phyloP scores from a whole-genome alignment of 2,329 filamentous ascomycete genomes.

The Xylariaceae sp. region DNA sequence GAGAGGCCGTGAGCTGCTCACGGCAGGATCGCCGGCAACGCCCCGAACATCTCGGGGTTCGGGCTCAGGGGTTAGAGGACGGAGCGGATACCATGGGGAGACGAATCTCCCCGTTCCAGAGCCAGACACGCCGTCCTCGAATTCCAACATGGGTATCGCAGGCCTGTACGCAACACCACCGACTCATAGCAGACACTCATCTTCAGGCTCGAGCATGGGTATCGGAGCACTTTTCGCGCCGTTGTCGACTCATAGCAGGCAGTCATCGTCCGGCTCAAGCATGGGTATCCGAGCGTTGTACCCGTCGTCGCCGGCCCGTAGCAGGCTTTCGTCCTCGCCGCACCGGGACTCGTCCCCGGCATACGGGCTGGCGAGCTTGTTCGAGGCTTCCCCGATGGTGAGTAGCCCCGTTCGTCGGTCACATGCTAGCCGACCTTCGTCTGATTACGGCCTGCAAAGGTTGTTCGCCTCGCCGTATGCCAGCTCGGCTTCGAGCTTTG shows the following conservation, averaged over 20 bases:
- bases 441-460: slow-evolving; percentile 10
- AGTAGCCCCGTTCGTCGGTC: slow-evolving; percentile 4
- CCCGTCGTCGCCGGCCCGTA: not conserved
- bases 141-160: slow-evolving; percentile 7
- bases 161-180: slow-evolving; percentile 5
- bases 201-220: not conserved
- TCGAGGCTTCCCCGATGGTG: slow-evolving; percentile 8
- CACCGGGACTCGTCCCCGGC: slow-evolving; percentile 6
- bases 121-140: not conserved
- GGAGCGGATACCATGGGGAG: not conserved
- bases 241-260: not conserved
- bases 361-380: slow-evolving; percentile 9
- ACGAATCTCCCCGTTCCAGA: not conserved
- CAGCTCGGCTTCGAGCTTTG: slow-evolving; percentile 15
- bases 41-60: slow-evolving; percentile 5
- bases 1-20: slow-evolving; percentile 12
- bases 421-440: not conserved
- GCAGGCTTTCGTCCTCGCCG: not conserved
- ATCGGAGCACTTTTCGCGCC: not conserved
- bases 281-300: slow-evolving; percentile 7
- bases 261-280: slow-evolving; percentile 7
- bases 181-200: slow-evolving; percentile 3
- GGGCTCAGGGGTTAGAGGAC: not conserved
- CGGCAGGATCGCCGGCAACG: slow-evolving; percentile 8
- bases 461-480: slow-evolving; percentile 7